Conservation (phyloP, 2,329 filamentous ascomycete species). For the Epichloe scottii region DNA sequence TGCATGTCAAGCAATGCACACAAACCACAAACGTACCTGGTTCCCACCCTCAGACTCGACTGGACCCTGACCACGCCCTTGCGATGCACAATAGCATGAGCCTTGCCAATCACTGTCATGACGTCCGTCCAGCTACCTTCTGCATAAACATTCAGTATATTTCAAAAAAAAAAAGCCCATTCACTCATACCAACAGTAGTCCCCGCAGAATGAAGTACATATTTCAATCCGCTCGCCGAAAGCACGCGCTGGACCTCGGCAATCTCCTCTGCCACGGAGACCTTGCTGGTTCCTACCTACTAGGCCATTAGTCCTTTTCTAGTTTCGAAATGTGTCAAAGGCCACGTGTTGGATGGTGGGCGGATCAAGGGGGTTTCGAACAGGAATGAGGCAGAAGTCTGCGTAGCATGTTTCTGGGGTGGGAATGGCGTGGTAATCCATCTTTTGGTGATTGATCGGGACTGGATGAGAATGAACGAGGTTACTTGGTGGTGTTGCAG, state of each 20-base stretch:
- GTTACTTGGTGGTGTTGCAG: too few relatives aligned
- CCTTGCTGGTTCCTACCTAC: conserved; percentile 66
- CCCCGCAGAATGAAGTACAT: conserved; percentile 85
- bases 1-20: background rate
- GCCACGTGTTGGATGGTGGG: background rate
- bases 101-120: conserved; percentile 75
- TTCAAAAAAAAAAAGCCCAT: background rate
- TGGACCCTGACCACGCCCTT: conserved; percentile 74
- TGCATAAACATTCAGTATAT: conserved; percentile 20
- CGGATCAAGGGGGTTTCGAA: conserved; percentile 22
- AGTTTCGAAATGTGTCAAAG: too few relatives aligned
- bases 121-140: conserved; percentile 88
- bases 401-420: conserved; percentile 70
- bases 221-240: conserved; percentile 65
- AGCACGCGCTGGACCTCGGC: conserved; percentile 81
- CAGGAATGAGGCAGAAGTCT: conserved; percentile 85
- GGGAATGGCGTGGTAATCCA: conserved; percentile 36
- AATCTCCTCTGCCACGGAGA: conserved; percentile 71
- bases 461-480: background rate
- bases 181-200: conserved; percentile 64
- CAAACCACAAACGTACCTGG: conserved; percentile 41
- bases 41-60: conserved; percentile 76
- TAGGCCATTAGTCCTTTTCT: background rate
- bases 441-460: conserved; percentile 7
- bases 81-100: conserved; percentile 64